Evolutionary conservation across 1,284 basidiomycete genomes (phyloP), one percentile per base, ranked within the genome.

Genomic region (Marasmius fiardii): DNA sequence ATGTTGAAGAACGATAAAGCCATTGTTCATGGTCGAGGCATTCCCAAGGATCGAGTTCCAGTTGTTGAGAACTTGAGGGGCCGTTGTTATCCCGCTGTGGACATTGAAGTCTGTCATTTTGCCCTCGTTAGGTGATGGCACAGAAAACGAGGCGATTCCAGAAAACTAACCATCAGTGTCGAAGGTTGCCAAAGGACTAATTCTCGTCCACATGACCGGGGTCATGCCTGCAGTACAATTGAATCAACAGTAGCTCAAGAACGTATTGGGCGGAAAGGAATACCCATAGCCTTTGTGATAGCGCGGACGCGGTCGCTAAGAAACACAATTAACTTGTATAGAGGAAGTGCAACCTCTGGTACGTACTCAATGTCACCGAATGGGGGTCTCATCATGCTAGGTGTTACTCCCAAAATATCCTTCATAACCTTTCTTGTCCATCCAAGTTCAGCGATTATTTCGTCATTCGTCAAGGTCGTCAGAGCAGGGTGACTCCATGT

Each of bases 361-460:
- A 71, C 75, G 11, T 60, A 83, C 81, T 88, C 85, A 54, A 88
- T 83, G 63, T 88, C 86, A 59, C 86, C 85, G 45, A 52, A 56
- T 16, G 53, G 51, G 24, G 86, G 85, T 37, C 86, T 73, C 80
- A 85, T 83, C 69, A 75, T 80, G 56, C 77, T 78, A 12, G 86
- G 86, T 1, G 83, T 86, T 11, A 89, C 83, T 57, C 90, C 90
- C 41, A 86, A 71, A 31, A 86, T 78, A 67, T 92, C 89, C 66
- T 86, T 84, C 71, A 95, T 94, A 58, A 88, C 77, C 74, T 95
- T 86, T 74, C 82, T 90, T 31, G 87, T 83, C 92, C 92, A 95
- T 7, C 88, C 92, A 48, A 96, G 78, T 71, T 95, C 92, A 51
- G 92, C 92, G 52, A 95, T 92, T 64, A 95, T 86, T 68, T 92